Percentiles rank a stretch among this genome's conserved stretches.
These are phyloP conservation scores for Populus pruinosa DNA, from an alignment of 345 rosid species.

Conservation along the genomic window DNA sequence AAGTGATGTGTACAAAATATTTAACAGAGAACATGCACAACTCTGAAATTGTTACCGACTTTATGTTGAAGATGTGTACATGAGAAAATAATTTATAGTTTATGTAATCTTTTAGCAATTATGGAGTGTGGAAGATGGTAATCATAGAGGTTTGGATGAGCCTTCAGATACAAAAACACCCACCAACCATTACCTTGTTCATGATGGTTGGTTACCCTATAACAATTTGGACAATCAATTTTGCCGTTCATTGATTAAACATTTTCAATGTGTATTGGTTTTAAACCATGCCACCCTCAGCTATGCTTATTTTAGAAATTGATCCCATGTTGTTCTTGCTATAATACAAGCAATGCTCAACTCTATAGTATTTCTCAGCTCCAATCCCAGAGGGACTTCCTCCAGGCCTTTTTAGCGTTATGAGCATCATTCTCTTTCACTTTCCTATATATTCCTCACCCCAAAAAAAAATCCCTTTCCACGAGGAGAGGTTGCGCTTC, in stretches of 20 bases:
- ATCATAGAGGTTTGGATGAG: background rate
- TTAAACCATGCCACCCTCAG: too few relatives aligned
- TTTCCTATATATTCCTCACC: too few relatives aligned
- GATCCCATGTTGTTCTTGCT: too few relatives aligned
- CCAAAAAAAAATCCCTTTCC: too few relatives aligned
- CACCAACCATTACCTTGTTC: background rate
- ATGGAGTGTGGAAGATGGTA: background rate
- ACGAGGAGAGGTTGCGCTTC: too few relatives aligned
- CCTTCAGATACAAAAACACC: background rate
- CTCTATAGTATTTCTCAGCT: too few relatives aligned
- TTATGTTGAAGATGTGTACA: background rate
- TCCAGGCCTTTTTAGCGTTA: too few relatives aligned
- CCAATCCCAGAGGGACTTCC: too few relatives aligned
- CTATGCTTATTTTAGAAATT: too few relatives aligned
- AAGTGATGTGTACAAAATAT: slow-evolving; percentile 16
- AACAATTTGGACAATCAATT: background rate
- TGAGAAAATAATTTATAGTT: background rate
- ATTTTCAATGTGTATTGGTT: background rate
- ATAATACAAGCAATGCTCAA: too few relatives aligned
- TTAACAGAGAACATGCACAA: background rate
- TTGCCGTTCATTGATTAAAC: background rate
- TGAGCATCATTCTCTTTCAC: too few relatives aligned
- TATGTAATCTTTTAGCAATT: background rate
- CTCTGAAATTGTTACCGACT: background rate
- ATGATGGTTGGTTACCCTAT: background rate